phyloP scores from a whole-genome alignment of 75 land plant genomes.

The Pinus albicaulis region DNA sequence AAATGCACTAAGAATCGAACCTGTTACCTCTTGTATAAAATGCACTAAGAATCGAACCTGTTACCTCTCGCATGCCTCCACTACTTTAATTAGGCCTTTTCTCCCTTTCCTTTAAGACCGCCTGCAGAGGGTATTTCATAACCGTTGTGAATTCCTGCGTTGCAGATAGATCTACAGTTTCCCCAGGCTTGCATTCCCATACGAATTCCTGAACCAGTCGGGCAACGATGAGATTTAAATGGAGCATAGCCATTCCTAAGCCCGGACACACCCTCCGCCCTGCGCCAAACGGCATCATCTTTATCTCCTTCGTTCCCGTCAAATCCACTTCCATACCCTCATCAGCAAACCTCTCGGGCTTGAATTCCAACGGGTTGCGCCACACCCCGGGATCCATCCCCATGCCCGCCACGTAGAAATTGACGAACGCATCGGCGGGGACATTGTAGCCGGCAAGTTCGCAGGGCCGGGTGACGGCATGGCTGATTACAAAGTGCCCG shows the following conservation, averaged over 20 bases:
- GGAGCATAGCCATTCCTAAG: slow-evolving; percentile 29
- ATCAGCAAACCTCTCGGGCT: slow-evolving; percentile 54
- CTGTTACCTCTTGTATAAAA: too few relatives aligned
- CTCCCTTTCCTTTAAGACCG: too few relatives aligned
- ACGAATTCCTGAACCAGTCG: slow-evolving; percentile 34
- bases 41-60: too few relatives aligned
- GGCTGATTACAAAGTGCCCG: slow-evolving; percentile 25
- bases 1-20: too few relatives aligned
- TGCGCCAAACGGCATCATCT: slow-evolving; percentile 76
- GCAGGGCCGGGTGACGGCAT: slow-evolving; percentile 16
- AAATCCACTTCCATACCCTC: slow-evolving; percentile 46
- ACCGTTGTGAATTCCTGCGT: slow-evolving; percentile 21
- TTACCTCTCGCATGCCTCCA: too few relatives aligned
- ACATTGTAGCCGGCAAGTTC: slow-evolving; percentile 35
- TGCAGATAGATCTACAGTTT: slow-evolving; percentile 26
- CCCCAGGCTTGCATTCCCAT: slow-evolving; percentile 35
- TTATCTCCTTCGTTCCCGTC: slow-evolving; percentile 54
- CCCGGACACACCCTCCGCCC: slow-evolving; percentile 75
- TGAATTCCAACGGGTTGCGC: slow-evolving; percentile 54
- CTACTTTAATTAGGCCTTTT: too few relatives aligned
- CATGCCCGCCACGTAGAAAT: slow-evolving; percentile 44
- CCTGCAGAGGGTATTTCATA: too few relatives aligned
- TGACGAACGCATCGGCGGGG: slow-evolving; percentile 37
- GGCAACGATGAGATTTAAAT: slow-evolving; percentile 41
- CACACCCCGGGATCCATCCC: slow-evolving; percentile 46